Evolutionary conservation across 2,329 filamentous ascomycete species (phyloP), one percentile per base, ranked within the genome.

Genomic region (Claviceps pazoutovae): DNA sequence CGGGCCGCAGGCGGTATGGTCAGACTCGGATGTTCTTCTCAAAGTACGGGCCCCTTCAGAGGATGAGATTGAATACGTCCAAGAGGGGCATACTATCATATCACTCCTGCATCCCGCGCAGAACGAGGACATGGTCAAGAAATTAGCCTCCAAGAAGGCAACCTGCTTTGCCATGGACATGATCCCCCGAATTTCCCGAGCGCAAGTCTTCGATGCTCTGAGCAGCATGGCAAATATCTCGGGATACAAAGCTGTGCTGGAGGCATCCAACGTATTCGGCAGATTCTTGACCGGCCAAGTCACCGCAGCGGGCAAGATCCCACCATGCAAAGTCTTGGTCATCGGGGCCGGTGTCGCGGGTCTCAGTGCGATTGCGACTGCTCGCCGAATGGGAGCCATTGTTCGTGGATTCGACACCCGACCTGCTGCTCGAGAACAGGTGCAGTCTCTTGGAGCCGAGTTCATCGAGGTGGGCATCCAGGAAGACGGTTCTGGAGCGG

Each of bases 221-320:
- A 89, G 87, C 65, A 93, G 86, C 9, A 95, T 95, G 89, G 88
- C 89, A 54, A 95, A 95, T 60, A 95, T 95, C 69, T 87, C 88
- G 21, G 89, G 89, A 0, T 95, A 95, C 70, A 95, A 94, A 67
- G 89, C 88, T 42, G 87, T 95, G 1, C 72, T 95, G 44, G 88
- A 95, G 66, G 89, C 88, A 1, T 90, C 87, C 14, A 95, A 95
- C 66, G 82, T 85, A 56, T 95, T 94, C 66, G 88, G 88, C 50
- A 81, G 88, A 46, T 95, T 94, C 62, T 69, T 95, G 58, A 94
- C 88, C 13, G 89, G 88, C 30, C 89, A 95, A 65, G 86, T 90
- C 16, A 95, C 89, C 4, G 89, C 89, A 49, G 89, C 89, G 51
- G 89, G 89, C 46, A 82, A 93, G 74, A 93, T 95, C 37, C 88